A percentile compares a stretch with the other conserved stretches of the same genome.
These are phyloP conservation scores for Themeda triandra DNA, from an alignment of 176 grass and related monocot genomes.

Conservation along the genomic window DNA sequence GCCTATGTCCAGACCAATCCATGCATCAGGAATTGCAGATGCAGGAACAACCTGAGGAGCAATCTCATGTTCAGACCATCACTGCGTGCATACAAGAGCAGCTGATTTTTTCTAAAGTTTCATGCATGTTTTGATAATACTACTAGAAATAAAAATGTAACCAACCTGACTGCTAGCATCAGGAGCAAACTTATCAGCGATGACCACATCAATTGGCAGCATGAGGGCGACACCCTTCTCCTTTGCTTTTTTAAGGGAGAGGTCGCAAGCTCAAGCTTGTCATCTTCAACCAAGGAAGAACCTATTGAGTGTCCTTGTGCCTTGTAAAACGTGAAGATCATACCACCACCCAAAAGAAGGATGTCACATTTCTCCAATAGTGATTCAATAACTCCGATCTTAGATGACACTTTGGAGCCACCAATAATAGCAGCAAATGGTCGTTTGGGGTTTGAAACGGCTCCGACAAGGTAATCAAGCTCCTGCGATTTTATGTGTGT, in stretches of 20 bases:
- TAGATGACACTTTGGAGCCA: conserved; percentile 57
- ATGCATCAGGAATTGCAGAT: conserved; percentile 41
- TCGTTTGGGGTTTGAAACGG: conserved; percentile 40
- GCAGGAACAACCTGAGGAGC: conserved; percentile 41
- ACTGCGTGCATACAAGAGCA: background rate
- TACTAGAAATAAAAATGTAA: background rate
- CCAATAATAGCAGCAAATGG: conserved; percentile 56
- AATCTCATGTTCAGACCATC: background rate
- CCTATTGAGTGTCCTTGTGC: conserved; percentile 45
- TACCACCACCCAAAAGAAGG: conserved; percentile 59
- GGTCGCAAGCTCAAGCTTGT: conserved; percentile 45
- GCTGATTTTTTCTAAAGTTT: background rate
- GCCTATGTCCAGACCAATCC: conserved; percentile 53
- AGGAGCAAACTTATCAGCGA: conserved; percentile 42
- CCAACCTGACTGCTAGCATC: conserved; percentile 44
- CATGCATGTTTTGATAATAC: background rate
- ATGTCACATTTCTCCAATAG: conserved; percentile 50
- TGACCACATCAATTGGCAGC: conserved; percentile 37
- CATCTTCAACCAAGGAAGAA: conserved; percentile 49
- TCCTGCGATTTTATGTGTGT: conserved; percentile 25
- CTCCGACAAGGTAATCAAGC: conserved; percentile 61
- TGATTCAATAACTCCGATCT: conserved; percentile 51
- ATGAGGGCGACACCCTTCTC: conserved; percentile 45
- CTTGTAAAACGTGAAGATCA: conserved; percentile 68
- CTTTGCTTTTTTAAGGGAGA: conserved; percentile 43